phyloP scores from a whole-genome alignment of 2,329 filamentous ascomycete species.

The Sporothrix globosa region DNA sequence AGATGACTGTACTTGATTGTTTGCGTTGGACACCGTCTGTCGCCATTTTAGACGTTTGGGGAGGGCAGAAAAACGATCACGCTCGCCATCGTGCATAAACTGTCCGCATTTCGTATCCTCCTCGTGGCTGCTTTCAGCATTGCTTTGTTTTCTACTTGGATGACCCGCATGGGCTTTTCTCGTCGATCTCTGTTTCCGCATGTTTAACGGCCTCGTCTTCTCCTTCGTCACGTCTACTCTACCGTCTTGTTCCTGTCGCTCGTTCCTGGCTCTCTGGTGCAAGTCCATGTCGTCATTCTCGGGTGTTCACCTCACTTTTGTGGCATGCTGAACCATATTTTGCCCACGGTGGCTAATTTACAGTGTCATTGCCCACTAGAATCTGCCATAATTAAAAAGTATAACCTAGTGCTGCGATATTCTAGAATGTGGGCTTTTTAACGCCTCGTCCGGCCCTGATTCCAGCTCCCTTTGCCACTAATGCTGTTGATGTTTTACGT shows the following conservation, averaged over 20 bases:
- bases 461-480: not conserved
- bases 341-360: conserved; percentile 8
- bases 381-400: not conserved
- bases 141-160: not conserved
- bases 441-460: not conserved
- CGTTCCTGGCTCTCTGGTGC: not conserved
- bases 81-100: conserved; percentile 17
- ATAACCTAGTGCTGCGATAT: too few relatives aligned
- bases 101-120: not conserved
- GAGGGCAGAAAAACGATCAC: not conserved
- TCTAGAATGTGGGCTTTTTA: not conserved
- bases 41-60: not conserved
- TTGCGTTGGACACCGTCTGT: not conserved
- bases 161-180: not conserved
- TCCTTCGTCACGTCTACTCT: not conserved
- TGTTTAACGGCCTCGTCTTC: not conserved
- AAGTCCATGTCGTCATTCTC: conserved; percentile 18
- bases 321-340: conserved; percentile 1
- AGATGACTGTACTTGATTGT: not conserved
- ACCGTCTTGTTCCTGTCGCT: not conserved
- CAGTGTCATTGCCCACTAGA: conserved; percentile 1
- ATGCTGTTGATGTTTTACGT: not conserved
- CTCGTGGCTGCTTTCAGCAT: not conserved
- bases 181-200: not conserved
- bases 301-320: not conserved